Percentiles rank a stretch among this genome's conserved stretches.
Evolutionary conservation across 306 rosid species (phyloP).

Genomic region (Senna siamea): DNA sequence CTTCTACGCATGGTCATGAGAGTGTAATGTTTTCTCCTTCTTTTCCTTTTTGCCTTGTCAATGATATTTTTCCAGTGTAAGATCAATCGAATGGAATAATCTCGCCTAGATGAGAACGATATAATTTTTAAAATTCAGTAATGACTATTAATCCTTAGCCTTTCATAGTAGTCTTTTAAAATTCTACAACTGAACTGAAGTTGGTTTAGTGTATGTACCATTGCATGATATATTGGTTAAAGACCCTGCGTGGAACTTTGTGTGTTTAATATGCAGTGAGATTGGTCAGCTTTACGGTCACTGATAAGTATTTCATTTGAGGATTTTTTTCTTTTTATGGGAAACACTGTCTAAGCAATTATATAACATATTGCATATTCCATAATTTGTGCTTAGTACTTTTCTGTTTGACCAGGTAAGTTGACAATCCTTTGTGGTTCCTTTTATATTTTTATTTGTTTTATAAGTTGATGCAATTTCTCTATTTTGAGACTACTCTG

Average conservation of each 20-base stretch:
- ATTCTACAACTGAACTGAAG: neutral
- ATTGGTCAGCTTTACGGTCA: neutral
- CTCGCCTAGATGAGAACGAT: neutral
- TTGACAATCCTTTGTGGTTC: neutral
- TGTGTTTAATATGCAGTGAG: neutral
- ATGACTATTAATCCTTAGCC: neutral
- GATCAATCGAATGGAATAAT: neutral
- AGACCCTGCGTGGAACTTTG: neutral
- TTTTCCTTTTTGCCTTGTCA: neutral
- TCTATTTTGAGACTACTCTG: slow-evolving; percentile 27
- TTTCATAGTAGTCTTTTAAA: neutral
- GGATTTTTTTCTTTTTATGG: neutral
- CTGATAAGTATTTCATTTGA: neutral
- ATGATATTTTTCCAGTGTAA: neutral
- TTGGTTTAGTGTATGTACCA: neutral
- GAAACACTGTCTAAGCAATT: neutral
- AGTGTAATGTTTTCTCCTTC: neutral
- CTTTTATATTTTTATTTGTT: neutral
- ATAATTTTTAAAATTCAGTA: neutral
- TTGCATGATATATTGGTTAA: neutral
- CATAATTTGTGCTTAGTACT: neutral
- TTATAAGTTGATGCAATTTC: neutral
- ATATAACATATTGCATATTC: neutral
- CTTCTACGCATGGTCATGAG: neutral
- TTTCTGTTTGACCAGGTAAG: neutral